Percentiles rank a stretch among this genome's conserved stretches.
Conservation (phyloP, 2,329 filamentous ascomycete species). For the Ceratocystiopsis minuta region DNA sequence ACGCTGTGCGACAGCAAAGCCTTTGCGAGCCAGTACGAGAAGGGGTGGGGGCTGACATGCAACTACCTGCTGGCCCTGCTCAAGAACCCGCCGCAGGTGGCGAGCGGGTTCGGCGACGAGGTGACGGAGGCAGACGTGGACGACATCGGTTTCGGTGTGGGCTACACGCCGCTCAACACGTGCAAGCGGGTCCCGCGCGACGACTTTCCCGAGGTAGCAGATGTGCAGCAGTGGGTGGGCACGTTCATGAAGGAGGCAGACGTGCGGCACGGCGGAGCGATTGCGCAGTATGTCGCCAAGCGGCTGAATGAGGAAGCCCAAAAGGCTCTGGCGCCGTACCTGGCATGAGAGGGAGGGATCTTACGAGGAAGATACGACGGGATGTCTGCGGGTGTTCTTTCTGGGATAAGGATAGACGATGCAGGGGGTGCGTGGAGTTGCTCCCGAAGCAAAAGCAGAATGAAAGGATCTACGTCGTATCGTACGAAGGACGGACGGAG, state of each 20-base stretch:
- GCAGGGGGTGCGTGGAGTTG: no score
- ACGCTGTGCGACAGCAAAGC: slow-evolving; percentile 71
- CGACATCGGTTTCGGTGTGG: slow-evolving; percentile 85
- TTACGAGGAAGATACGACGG: no score
- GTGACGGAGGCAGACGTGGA: slow-evolving; percentile 83
- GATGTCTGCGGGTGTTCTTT: not conserved
- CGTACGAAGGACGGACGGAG: no score
- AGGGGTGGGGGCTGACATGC: slow-evolving; percentile 83
- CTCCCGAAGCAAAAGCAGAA: no score
- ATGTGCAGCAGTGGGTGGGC: slow-evolving; percentile 72
- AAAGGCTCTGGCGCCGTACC: slow-evolving; percentile 32
- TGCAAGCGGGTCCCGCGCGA: slow-evolving; percentile 60
- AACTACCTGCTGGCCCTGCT: slow-evolving; percentile 78
- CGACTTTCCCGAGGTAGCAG: slow-evolving; percentile 69
- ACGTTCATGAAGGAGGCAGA: slow-evolving; percentile 64
- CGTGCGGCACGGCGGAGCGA: slow-evolving; percentile 48
- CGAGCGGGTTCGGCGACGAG: slow-evolving; percentile 49
- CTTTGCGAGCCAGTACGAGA: slow-evolving; percentile 66
- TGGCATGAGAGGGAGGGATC: slow-evolving; percentile 16
- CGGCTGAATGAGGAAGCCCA: slow-evolving; percentile 47
- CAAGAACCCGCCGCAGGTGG: slow-evolving; percentile 63
- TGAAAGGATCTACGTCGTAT: no score
- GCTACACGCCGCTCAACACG: slow-evolving; percentile 85
- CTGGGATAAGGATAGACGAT: no score
- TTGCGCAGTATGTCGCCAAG: slow-evolving; percentile 54